Evolutionary conservation across 78 protist genomes (phyloP).

Genomic region (Diacronema lutheri): DNA sequence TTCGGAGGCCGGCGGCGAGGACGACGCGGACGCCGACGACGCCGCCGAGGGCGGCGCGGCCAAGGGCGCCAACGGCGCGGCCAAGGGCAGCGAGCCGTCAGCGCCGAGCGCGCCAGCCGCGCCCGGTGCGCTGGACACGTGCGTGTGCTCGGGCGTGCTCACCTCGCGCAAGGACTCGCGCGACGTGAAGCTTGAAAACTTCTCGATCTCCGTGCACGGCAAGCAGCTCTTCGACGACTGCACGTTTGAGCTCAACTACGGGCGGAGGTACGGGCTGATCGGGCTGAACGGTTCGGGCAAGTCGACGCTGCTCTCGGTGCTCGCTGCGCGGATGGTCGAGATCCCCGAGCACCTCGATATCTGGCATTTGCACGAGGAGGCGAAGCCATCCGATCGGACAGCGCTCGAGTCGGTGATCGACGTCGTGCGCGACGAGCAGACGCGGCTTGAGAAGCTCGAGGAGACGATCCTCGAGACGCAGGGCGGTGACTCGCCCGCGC

Average conservation of each 20-base stretch:
- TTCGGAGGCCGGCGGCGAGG: no score
- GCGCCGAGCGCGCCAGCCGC: no score
- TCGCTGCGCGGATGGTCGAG: slow-evolving; percentile 26
- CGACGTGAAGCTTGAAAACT: background rate
- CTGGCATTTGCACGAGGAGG: slow-evolving; percentile 50
- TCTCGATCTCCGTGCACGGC: background rate
- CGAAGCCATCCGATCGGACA: slow-evolving; percentile 27
- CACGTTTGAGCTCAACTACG: background rate
- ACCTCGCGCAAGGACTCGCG: background rate
- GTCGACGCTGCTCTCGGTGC: slow-evolving; percentile 12
- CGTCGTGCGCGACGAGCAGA: slow-evolving; percentile 22
- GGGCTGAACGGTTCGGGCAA: slow-evolving; percentile 33
- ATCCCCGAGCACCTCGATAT: slow-evolving; percentile 34
- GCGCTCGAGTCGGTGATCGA: slow-evolving; percentile 53
- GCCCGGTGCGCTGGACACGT: no score
- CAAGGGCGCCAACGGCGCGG: background rate
- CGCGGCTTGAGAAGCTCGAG: slow-evolving; percentile 7
- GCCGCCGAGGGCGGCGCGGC: no score
- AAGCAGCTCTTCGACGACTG: background rate
- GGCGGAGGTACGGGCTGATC: slow-evolving; percentile 5
- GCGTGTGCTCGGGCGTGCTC: background rate
- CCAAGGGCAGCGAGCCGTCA: no score
- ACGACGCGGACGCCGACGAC: no score
- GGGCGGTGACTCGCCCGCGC: slow-evolving; percentile 21
- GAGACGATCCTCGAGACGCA: background rate